Conservation (phyloP, 202 grass and related monocot species). For the Zizania palustris region DNA sequence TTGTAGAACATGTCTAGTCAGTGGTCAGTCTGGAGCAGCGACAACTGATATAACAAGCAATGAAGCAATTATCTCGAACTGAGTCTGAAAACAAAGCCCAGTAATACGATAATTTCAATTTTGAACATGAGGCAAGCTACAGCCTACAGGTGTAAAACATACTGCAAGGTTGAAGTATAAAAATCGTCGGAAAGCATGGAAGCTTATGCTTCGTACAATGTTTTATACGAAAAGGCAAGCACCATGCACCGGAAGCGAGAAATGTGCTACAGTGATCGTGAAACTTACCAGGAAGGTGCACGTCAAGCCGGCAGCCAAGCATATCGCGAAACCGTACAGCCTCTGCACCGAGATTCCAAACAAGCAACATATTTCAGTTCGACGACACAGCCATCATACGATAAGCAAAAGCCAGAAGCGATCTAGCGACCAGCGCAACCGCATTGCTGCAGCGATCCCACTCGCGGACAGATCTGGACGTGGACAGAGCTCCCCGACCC, state of each 20-base stretch:
- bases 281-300: conserved; percentile 89
- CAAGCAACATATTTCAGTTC: conserved; percentile 31
- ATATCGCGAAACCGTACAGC: conserved; percentile 96
- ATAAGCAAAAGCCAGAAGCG: background rate
- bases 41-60: background rate
- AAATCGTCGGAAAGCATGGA: background rate
- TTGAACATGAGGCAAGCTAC: background rate
- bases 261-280: background rate
- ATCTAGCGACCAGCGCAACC: background rate
- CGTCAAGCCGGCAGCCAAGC: conserved; percentile 76
- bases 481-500: background rate
- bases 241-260: background rate
- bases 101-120: background rate
- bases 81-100: background rate
- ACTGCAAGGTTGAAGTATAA: background rate
- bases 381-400: background rate
- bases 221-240: background rate
- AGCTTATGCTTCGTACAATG: background rate
- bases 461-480: conserved; percentile 38
- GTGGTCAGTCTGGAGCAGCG: background rate
- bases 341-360: conserved; percentile 58
- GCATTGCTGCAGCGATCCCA: conserved; percentile 13
- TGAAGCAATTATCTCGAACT: background rate
- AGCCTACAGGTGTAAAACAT: background rate
- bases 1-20: conserved; percentile 21